These are phyloP conservation scores for Wallacemonas collosoma DNA, from an alignment of 208 protist species.

Conservation along the genomic window DNA sequence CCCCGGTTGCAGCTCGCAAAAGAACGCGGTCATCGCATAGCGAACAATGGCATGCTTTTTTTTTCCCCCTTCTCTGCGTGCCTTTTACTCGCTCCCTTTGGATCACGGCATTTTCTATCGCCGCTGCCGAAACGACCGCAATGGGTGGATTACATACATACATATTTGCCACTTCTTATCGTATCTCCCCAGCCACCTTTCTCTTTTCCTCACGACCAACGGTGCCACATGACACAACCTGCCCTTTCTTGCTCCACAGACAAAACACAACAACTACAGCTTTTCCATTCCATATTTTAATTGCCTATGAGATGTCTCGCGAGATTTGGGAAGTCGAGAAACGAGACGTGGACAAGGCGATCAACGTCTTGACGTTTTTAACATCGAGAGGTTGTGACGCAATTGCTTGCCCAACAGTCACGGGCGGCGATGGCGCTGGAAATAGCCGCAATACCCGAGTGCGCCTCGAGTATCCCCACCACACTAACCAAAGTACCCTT, in stretches of 20 bases:
- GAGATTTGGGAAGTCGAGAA: slow-evolving; percentile 15
- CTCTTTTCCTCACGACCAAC: no score
- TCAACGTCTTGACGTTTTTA: slow-evolving; percentile 10
- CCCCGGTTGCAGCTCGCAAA: no score
- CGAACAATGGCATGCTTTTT: no score
- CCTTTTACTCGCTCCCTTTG: no score
- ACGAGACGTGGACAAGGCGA: slow-evolving; percentile 13
- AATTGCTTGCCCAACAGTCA: slow-evolving; percentile 14
- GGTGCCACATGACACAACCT: not conserved
- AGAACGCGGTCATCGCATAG: no score
- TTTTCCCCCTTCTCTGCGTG: no score
- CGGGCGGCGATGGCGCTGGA: not conserved
- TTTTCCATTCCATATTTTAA: slow-evolving; percentile 24
- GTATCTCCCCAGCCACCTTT: not conserved
- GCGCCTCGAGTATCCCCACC: slow-evolving; percentile 3
- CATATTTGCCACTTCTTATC: no score
- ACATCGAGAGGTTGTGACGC: slow-evolving; percentile 10
- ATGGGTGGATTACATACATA: no score
- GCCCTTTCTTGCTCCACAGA: slow-evolving; percentile 1
- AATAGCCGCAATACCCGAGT: not conserved
- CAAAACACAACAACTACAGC: slow-evolving; percentile 16
- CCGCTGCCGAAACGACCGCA: no score
- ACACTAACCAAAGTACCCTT: not conserved
- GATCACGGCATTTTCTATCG: no score
- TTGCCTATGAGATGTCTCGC: slow-evolving; percentile 16